These are phyloP conservation scores for Lachancea nothofagi DNA, from an alignment of 805 yeast genomes.

Conservation along the genomic window DNA sequence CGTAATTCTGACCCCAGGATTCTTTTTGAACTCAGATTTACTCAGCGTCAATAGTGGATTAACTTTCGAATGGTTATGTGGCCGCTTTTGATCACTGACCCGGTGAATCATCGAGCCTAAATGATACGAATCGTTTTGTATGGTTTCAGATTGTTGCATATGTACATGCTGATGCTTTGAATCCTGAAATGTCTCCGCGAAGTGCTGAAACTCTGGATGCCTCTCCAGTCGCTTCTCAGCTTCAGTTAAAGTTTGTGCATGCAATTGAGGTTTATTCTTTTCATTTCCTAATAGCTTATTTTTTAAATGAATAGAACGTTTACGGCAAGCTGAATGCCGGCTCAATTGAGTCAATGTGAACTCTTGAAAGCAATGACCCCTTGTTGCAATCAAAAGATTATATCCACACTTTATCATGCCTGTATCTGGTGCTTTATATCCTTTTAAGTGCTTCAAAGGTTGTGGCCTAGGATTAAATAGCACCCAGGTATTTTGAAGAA, in stretches of 20 bases:
- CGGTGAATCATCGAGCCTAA: slow-evolving; percentile 33
- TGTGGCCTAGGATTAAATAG: too few relatives aligned
- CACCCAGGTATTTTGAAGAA: neutral
- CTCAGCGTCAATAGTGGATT: slow-evolving; percentile 34
- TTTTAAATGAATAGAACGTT: neutral
- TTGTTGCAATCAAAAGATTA: too few relatives aligned
- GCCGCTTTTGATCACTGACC: slow-evolving; percentile 14
- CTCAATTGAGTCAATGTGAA: too few relatives aligned
- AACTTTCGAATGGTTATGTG: neutral
- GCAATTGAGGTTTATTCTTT: neutral
- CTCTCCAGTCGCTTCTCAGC: slow-evolving; percentile 16
- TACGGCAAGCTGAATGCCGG: neutral
- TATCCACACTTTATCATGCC: too few relatives aligned
- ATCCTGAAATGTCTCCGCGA: slow-evolving; percentile 15
- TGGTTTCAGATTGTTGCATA: slow-evolving; percentile 39
- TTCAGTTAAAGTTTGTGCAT: neutral
- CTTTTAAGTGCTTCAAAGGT: too few relatives aligned
- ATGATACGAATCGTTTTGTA: slow-evolving; percentile 36
- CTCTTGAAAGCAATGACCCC: too few relatives aligned
- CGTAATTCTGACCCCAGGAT: slow-evolving; percentile 89
- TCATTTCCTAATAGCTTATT: neutral
- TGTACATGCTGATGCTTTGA: slow-evolving; percentile 35
- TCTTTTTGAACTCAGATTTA: slow-evolving; percentile 43
- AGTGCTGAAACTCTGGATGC: slow-evolving; percentile 16
- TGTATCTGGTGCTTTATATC: too few relatives aligned